phyloP scores from a whole-genome alignment of 306 rosid genomes.

The Delonix regia region DNA sequence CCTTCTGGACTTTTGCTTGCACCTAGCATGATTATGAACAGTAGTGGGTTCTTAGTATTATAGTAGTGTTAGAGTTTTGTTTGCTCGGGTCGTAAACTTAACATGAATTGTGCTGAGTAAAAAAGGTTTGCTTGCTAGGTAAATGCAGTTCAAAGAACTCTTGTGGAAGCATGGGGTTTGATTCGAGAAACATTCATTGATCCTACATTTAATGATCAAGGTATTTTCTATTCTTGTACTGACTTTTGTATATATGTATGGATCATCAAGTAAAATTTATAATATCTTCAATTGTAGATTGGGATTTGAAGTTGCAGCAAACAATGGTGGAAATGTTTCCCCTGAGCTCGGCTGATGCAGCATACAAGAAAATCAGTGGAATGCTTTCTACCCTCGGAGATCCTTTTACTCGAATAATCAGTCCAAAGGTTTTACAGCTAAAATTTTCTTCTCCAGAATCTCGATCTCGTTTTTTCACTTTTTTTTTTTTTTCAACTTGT shows the following conservation, averaged over 20 bases:
- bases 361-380: slow-evolving; percentile 85
- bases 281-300: slow-evolving; percentile 53
- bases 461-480: slow-evolving; percentile 8
- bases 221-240: slow-evolving; percentile 41
- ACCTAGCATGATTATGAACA: not conserved
- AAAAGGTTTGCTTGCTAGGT: slow-evolving; percentile 61
- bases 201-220: slow-evolving; percentile 97
- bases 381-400: slow-evolving; percentile 99
- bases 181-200: slow-evolving; percentile 92
- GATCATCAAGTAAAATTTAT: not conserved
- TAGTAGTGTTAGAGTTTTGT: slow-evolving; percentile 9
- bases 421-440: slow-evolving; percentile 70
- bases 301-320: slow-evolving; percentile 94
- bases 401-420: slow-evolving; percentile 91
- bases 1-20: not conserved
- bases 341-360: slow-evolving; percentile 85
- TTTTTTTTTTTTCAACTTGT: no score
- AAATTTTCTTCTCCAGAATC: slow-evolving; percentile 24
- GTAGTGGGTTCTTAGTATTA: not conserved
- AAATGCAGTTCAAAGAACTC: slow-evolving; percentile 95
- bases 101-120: slow-evolving; percentile 33
- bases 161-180: slow-evolving; percentile 98
- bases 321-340: slow-evolving; percentile 99
- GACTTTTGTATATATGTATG: not conserved
- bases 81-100: slow-evolving; percentile 9